Evolutionary conservation across 129 eudicot genomes (phyloP).

Genomic region (Tanacetum coccineum): DNA sequence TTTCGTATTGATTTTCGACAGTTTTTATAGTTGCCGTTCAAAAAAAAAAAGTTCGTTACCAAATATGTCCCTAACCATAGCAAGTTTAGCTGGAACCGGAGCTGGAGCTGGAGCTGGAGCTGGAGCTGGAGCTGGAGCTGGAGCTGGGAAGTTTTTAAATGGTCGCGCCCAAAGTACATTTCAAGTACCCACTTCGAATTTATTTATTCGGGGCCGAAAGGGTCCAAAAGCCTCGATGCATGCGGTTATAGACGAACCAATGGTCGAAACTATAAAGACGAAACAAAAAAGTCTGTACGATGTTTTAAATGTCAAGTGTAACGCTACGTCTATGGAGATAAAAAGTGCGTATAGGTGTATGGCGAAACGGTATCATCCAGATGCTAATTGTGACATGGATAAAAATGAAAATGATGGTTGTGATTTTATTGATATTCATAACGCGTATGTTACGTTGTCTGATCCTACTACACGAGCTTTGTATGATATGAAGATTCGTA

Average conservation of each 20-base stretch:
- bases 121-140: too few species aligned
- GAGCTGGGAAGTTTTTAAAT: too few species aligned
- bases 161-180: not conserved
- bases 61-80: too few species aligned
- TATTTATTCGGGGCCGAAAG: not conserved
- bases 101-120: too few species aligned
- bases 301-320: conserved; percentile 47
- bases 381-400: conserved; percentile 28
- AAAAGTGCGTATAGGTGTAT: conserved; percentile 74
- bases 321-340: conserved; percentile 61
- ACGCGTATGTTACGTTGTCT: conserved; percentile 65
- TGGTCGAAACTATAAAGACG: not conserved
- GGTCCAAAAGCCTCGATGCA: conserved; percentile 28
- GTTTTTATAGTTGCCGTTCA: too few species aligned
- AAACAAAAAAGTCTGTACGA: conserved; percentile 46
- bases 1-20: too few species aligned
- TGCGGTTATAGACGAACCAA: conserved; percentile 36
- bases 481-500: conserved; percentile 46
- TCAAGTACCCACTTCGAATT: not conserved
- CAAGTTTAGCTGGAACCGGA: too few species aligned
- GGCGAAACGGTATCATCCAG: conserved; percentile 85
- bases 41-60: too few species aligned
- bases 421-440: conserved; percentile 55
- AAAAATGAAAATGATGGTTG: conserved; percentile 43
- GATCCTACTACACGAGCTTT: conserved; percentile 66